Conservation (phyloP, 1,139 yeast genomes). For the Hanseniaspora gamundiae region DNA sequence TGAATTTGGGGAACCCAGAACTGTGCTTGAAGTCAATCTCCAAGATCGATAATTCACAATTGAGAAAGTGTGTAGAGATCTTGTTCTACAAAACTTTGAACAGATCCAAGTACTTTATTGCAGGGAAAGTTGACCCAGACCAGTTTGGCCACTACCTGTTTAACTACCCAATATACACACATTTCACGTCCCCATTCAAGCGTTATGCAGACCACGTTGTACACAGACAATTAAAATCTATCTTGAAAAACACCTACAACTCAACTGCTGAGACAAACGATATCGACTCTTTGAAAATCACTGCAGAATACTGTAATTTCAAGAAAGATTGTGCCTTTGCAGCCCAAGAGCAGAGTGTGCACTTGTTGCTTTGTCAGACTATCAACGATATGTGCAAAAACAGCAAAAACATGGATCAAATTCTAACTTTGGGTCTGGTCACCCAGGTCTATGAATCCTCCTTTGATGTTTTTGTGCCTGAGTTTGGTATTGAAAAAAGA, state of each 20-base stretch:
- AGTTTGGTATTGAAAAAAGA: slow-evolving; percentile 91
- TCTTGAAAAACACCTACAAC: slow-evolving; percentile 32
- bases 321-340: slow-evolving; percentile 87
- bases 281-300: slow-evolving; percentile 60
- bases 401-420: slow-evolving; percentile 64
- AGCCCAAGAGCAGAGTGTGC: slow-evolving; percentile 93
- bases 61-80: slow-evolving; percentile 69
- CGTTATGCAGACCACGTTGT: slow-evolving; percentile 88
- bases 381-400: slow-evolving; percentile 65
- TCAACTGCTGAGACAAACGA: slow-evolving; percentile 31
- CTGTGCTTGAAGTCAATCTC: slow-evolving; percentile 64
- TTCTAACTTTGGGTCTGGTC: slow-evolving; percentile 76
- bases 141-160: slow-evolving; percentile 67
- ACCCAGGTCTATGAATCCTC: slow-evolving; percentile 92
- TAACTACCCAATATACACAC: slow-evolving; percentile 79
- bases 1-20: slow-evolving; percentile 68
- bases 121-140: slow-evolving; percentile 79
- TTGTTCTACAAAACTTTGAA: slow-evolving; percentile 71
- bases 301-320: slow-evolving; percentile 88
- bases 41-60: slow-evolving; percentile 46
- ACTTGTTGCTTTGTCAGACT: slow-evolving; percentile 70
- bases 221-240: slow-evolving; percentile 76
- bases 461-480: slow-evolving; percentile 88
- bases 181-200: slow-evolving; percentile 85
- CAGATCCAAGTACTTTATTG: slow-evolving; percentile 76